Base-by-base conservation (phyloP, 1,284 basidiomycete species). In the Cutaneotrichosporon mucoides region DNA sequence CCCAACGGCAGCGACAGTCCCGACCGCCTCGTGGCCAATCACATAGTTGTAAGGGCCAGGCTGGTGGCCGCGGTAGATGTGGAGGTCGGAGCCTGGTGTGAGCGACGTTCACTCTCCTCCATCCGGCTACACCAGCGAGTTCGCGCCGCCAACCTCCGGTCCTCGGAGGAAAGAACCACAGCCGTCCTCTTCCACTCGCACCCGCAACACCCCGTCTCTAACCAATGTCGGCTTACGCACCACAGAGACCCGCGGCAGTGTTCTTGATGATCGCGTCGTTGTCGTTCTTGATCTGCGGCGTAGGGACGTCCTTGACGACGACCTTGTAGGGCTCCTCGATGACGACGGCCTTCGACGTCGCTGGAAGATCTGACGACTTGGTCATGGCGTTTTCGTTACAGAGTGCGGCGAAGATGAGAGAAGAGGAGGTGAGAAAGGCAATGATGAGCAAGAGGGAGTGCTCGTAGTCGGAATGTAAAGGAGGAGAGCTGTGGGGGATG, bases 11-110 rank as follows among this genome's bases (percentile, higher is more conserved):
- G 89, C 79, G 16, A 95, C 83, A 71, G 86, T 84, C 33, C 92
- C 90, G 24, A 90, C 82, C 62, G 92, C 87, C 74, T 95, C 91
- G 72, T 94, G 92, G 2, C 92, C 91, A 42, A 74, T 66, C 46
- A 70, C 66, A 59, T 71, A 76, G 24, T 65, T 67, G 12, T 61
- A 63, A 2, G 56, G 56, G 0, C 36, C 40, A 5, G 61, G 59
- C 56, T 80, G 82, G 45, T 80, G 80, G 1, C 88, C 88, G 53
- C 89, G 81, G 70, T 90, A 92, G 43, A 84, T 76, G 69, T 94
- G 90, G 36, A 92, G 79, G 76, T 93, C 90, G 63, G 88, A 90
- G 66, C 90, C 90, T 75, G 88, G 5, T 6, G 55, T 62, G 10
- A 62, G 60, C 47, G 37, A 5, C 9, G 13, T 10, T 9, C 36